Evolutionary conservation across 2,329 filamentous ascomycete genomes (phyloP).

Genomic region (Botrytis cinerea): DNA sequence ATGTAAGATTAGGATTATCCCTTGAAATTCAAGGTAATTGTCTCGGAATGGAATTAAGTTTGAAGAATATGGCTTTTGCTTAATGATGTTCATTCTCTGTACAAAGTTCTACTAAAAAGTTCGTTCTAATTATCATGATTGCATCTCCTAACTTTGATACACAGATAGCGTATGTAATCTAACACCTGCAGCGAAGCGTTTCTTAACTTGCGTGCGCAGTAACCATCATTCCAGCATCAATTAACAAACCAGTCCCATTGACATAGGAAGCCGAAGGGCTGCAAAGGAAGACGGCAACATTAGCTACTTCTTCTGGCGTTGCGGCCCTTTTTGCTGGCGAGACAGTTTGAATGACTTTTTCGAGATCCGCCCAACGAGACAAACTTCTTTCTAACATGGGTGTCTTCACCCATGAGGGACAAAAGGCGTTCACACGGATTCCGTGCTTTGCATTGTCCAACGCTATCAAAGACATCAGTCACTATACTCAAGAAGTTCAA

Average conservation of each 20-base stretch:
- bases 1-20: too few relatives aligned
- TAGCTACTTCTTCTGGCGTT: conserved; percentile 29
- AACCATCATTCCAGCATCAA: conserved; percentile 24
- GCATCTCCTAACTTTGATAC: background rate
- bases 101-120: background rate
- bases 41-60: too few relatives aligned
- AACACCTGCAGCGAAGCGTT: background rate
- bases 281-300: conserved; percentile 28
- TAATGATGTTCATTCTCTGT: too few relatives aligned
- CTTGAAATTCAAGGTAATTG: too few relatives aligned
- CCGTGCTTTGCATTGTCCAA: background rate
- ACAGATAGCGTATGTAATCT: background rate
- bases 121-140: background rate
- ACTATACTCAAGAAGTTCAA: conserved; percentile 7
- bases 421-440: conserved; percentile 19
- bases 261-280: conserved; percentile 29
- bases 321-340: conserved; percentile 20
- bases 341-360: background rate
- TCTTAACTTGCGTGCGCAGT: background rate
- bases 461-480: background rate
- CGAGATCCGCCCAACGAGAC: background rate
- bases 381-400: conserved; percentile 26
- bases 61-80: too few relatives aligned
- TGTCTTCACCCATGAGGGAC: conserved; percentile 26
- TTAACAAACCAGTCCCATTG: conserved; percentile 25